Conservation (phyloP, 306 rosid genomes). For the Pterocarpus santalinus region DNA sequence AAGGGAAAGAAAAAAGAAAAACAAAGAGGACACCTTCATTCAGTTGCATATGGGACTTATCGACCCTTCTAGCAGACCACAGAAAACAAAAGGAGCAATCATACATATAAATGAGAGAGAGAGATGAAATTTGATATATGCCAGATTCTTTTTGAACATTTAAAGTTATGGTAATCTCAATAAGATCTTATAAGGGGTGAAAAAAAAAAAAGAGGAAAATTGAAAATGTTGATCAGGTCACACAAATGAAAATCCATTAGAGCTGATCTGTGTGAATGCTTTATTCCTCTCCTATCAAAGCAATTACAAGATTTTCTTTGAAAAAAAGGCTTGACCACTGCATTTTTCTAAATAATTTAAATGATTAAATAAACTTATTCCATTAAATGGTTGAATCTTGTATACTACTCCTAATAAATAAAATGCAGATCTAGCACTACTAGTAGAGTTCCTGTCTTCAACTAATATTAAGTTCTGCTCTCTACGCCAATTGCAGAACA, state of each 20-base stretch:
- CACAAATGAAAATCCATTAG: slow-evolving; percentile 24
- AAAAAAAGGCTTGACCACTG: background rate
- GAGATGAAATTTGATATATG: slow-evolving; percentile 2
- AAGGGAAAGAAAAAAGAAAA: background rate
- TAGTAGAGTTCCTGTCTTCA: slow-evolving; percentile 14
- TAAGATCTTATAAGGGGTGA: background rate
- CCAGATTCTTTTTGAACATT: background rate
- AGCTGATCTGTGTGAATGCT: slow-evolving; percentile 9
- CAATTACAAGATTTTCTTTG: slow-evolving; percentile 12
- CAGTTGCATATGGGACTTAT: slow-evolving; percentile 15
- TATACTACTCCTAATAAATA: slow-evolving; percentile 3
- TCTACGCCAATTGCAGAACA: slow-evolving; percentile 32
- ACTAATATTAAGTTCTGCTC: slow-evolving; percentile 7
- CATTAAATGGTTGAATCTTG: background rate
- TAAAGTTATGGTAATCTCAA: slow-evolving; percentile 24
- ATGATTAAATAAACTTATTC: slow-evolving; percentile 11
- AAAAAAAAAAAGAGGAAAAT: background rate
- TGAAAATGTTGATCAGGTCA: background rate
- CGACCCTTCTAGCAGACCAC: slow-evolving; percentile 9
- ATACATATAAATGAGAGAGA: slow-evolving; percentile 10
- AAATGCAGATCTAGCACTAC: slow-evolving; percentile 12
- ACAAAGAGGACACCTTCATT: background rate
- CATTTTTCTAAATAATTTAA: slow-evolving; percentile 29
- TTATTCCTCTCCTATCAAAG: slow-evolving; percentile 27
- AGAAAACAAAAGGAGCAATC: slow-evolving; percentile 18